A percentile compares a stretch with the other conserved stretches of the same genome.
Conservation (phyloP, 805 yeast species). For the Wickerhamomyces chaumierensis region DNA sequence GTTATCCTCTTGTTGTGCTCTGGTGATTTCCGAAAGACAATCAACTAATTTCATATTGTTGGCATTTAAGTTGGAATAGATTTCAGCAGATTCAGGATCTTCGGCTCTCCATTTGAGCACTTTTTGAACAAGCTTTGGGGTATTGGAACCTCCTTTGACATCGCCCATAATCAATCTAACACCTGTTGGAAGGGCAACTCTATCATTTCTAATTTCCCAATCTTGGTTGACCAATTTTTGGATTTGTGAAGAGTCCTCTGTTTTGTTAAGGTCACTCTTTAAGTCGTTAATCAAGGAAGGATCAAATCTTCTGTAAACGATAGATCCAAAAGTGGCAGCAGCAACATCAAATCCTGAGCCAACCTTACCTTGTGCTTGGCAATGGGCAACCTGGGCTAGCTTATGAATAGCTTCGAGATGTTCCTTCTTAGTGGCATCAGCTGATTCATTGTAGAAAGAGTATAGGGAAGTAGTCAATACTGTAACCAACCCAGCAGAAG, state of each 20-base stretch:
- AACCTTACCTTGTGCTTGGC: conserved; percentile 87
- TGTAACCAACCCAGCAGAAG: conserved; percentile 88
- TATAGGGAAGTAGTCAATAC: conserved; percentile 64
- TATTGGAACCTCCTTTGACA: conserved; percentile 83
- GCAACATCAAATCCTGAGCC: conserved; percentile 98
- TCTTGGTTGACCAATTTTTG: conserved; percentile 27
- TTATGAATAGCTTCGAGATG: conserved; percentile 51
- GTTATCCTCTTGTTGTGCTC: conserved; percentile 21
- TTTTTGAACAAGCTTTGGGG: conserved; percentile 77
- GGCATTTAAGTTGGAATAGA: conserved; percentile 45
- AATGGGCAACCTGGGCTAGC: conserved; percentile 80
- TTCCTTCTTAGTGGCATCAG: conserved; percentile 19
- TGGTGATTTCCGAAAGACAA: conserved; percentile 31
- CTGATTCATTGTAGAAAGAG: conserved; percentile 28
- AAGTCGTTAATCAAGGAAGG: conserved; percentile 37
- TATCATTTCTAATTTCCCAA: conserved; percentile 53
- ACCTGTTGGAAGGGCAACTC: conserved; percentile 56
- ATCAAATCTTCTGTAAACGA: conserved; percentile 65
- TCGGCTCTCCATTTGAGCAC: conserved; percentile 59
- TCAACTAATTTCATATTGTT: conserved; percentile 50
- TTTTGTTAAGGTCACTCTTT: conserved; percentile 17
- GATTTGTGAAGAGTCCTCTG: conserved; percentile 22
- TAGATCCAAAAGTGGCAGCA: conserved; percentile 87
- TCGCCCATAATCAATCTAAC: conserved; percentile 84
- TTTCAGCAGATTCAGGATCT: conserved; percentile 34